phyloP scores from a whole-genome alignment of 345 rosid genomes.

The Lagerstroemia speciosa region DNA sequence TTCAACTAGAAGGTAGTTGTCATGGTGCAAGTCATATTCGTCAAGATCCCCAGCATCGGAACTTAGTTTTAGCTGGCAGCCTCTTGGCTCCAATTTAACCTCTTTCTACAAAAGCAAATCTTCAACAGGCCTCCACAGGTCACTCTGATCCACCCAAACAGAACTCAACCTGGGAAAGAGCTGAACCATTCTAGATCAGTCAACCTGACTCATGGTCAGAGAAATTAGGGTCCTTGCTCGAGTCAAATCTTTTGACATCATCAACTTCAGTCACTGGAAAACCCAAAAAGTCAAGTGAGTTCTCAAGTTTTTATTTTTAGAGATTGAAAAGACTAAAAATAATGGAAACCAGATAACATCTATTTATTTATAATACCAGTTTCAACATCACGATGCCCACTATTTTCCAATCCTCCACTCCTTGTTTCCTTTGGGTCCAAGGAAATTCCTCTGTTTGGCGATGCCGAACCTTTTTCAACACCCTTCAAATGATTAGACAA shows the following conservation, averaged over 20 bases:
- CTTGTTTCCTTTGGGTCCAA: background rate
- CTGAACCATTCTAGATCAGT: conserved; percentile 2
- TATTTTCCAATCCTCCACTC: background rate
- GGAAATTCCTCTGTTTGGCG: background rate
- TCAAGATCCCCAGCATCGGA: background rate
- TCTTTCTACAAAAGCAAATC: conserved; percentile 2
- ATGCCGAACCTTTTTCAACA: background rate
- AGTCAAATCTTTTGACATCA: conserved; percentile 8
- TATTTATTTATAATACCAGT: background rate
- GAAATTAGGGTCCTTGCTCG: conserved; percentile 7
- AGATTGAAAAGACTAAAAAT: background rate
- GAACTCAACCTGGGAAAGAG: conserved; percentile 3
- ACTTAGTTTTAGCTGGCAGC: background rate
- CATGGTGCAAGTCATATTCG: background rate
- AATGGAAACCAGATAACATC: background rate
- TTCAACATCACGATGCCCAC: background rate
- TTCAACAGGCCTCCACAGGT: background rate
- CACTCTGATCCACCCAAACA: background rate
- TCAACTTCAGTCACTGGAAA: conserved; percentile 12
- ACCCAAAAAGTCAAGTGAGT: conserved; percentile 2
- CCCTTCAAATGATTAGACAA: background rate
- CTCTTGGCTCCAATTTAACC: background rate
- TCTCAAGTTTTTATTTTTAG: background rate
- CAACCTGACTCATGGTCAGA: conserved; percentile 8
- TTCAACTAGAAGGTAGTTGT: conserved; percentile 3